Conservation (phyloP, 192 early-diverging fungal species). For the Backusella morwellensis region DNA sequence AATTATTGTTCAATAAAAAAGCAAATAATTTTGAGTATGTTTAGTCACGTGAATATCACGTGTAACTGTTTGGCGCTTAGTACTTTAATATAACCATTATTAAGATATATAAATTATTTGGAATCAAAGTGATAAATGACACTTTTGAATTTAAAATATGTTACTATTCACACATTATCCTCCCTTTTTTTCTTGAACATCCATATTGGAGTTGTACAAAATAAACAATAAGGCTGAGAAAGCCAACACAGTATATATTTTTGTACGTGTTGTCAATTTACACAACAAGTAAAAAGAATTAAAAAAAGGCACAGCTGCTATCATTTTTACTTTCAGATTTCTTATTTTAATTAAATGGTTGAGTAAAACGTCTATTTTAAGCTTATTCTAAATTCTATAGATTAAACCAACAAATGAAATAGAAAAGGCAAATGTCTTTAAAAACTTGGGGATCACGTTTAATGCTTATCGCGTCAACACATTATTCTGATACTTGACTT, state of each 20-base stretch:
- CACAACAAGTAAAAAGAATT: not conserved
- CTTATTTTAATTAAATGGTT: too few species aligned
- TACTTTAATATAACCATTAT: not conserved
- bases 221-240: not conserved
- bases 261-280: not conserved
- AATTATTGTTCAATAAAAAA: not conserved
- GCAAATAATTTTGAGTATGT: not conserved
- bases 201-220: not conserved
- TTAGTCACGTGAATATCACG: not conserved
- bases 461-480: too few species aligned
- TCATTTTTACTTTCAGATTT: not conserved
- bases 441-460: too few species aligned
- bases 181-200: not conserved
- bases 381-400: too few species aligned
- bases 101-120: not conserved
- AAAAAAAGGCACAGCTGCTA: not conserved
- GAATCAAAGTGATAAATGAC: not conserved
- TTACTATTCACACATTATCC: not conserved
- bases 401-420: too few species aligned
- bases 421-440: too few species aligned
- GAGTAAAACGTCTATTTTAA: too few species aligned
- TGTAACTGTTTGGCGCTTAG: not conserved
- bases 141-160: not conserved
- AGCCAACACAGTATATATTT: not conserved
- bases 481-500: too few species aligned